Conservation (phyloP, 306 rosid genomes). For the Mucuna pruriens region DNA sequence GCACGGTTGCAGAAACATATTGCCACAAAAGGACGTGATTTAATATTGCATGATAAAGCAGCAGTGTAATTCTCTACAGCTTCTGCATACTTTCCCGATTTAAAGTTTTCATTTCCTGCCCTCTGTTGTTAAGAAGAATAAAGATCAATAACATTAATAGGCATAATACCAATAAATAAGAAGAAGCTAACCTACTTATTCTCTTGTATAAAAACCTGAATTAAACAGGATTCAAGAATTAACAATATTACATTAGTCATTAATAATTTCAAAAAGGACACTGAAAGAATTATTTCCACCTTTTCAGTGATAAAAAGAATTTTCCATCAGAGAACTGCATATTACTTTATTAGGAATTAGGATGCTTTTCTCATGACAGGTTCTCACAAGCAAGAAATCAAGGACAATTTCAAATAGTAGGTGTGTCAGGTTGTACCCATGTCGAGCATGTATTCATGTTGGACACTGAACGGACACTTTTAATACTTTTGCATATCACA, state of each 20-base stretch:
- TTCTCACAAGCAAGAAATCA: neutral
- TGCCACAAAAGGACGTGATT: constrained; percentile 83
- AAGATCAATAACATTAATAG: constrained; percentile 12
- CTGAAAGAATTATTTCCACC: constrained; percentile 7
- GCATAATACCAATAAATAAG: constrained; percentile 26
- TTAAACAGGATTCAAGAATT: constrained; percentile 10
- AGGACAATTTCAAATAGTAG: neutral
- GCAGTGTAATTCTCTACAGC: constrained; percentile 81
- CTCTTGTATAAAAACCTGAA: neutral
- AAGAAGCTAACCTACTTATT: constrained; percentile 15
- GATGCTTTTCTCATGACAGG: constrained; percentile 7
- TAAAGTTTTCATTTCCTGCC: constrained; percentile 85
- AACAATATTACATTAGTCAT: constrained; percentile 5
- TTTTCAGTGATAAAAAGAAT: neutral
- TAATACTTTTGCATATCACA: neutral
- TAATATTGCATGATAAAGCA: constrained; percentile 74
- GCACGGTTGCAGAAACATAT: constrained; percentile 94
- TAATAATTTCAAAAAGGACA: constrained; percentile 12
- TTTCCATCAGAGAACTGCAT: constrained; percentile 13
- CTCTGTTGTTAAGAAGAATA: constrained; percentile 59
- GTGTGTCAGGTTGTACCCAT: neutral
- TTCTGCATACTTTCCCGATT: constrained; percentile 64
- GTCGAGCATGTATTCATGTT: neutral
- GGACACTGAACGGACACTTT: neutral
- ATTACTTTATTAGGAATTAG: constrained; percentile 29